Conservation (phyloP, 768 basidiomycete species). For the Mrakia frigida region DNA sequence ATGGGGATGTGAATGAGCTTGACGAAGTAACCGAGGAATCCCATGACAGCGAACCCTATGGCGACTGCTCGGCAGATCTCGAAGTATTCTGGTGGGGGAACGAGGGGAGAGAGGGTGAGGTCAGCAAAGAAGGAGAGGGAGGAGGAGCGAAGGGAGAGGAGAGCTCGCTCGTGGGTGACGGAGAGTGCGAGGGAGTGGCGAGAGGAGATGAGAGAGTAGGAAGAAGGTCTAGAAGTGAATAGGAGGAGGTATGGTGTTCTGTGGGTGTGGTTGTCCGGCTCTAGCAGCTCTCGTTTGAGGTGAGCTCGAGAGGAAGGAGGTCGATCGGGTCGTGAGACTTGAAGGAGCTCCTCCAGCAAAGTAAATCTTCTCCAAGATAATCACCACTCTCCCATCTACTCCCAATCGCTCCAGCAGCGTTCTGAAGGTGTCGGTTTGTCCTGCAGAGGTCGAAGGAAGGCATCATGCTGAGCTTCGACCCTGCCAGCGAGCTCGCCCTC, state of each 20-base stretch:
- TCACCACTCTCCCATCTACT: background rate
- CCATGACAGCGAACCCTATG: constrained; percentile 97
- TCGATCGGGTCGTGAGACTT: background rate
- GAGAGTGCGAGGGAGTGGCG: background rate
- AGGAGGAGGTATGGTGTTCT: too few relatives aligned
- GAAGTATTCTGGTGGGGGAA: constrained; percentile 64
- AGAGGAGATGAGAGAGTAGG: background rate
- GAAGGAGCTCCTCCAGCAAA: too few relatives aligned
- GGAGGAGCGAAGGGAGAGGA: background rate
- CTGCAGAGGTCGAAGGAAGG: background rate
- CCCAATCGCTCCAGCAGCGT: background rate
- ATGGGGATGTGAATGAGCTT: constrained; percentile 98
- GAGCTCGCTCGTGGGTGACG: background rate
- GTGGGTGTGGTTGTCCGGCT: too few relatives aligned
- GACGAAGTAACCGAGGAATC: constrained; percentile 97
- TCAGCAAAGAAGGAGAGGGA: background rate
- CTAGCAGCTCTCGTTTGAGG: background rate
- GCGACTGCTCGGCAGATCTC: constrained; percentile 96
- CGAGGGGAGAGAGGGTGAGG: constrained; percentile 3
- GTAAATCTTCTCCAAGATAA: too few relatives aligned
- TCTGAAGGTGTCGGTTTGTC: background rate
- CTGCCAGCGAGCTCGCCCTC: background rate
- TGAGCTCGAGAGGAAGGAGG: background rate
- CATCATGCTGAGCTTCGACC: background rate
- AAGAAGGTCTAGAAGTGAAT: background rate